A percentile compares a stretch with the other conserved stretches of the same genome.
These are phyloP conservation scores for Chenopodium formosanum DNA, from an alignment of 148 eudicot species.

Conservation along the genomic window DNA sequence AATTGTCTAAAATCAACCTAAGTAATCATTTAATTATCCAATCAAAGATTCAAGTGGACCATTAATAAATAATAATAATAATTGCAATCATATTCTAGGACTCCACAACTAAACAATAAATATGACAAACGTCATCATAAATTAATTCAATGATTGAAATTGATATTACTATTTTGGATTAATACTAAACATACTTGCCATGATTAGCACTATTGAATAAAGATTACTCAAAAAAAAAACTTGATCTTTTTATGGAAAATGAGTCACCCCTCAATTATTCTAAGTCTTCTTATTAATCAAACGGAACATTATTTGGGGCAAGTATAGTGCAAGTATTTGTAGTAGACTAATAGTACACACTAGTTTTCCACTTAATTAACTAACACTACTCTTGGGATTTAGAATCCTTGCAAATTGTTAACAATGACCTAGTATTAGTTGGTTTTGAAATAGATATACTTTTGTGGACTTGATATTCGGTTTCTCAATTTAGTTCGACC, in stretches of 20 bases:
- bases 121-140: constrained; percentile 14
- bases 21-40: constrained; percentile 17
- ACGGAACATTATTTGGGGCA: background rate
- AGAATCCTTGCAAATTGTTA: too few relatives aligned
- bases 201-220: constrained; percentile 11
- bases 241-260: background rate
- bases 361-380: too few relatives aligned
- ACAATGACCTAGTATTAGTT: too few relatives aligned
- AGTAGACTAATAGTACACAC: too few relatives aligned
- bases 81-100: background rate
- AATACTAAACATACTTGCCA: background rate
- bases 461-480: too few relatives aligned
- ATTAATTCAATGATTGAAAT: constrained; percentile 20
- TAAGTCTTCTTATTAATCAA: background rate
- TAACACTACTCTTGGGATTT: too few relatives aligned
- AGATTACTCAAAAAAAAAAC: background rate
- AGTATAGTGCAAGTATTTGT: background rate
- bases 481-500: too few relatives aligned
- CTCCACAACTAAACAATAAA: constrained; percentile 4
- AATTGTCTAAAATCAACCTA: constrained; percentile 9
- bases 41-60: background rate
- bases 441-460: too few relatives aligned
- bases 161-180: background rate
- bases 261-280: constrained; percentile 2
- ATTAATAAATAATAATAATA: background rate